Conservation (phyloP, 192 early-diverging fungal genomes). For the Coemansia sp. region DNA sequence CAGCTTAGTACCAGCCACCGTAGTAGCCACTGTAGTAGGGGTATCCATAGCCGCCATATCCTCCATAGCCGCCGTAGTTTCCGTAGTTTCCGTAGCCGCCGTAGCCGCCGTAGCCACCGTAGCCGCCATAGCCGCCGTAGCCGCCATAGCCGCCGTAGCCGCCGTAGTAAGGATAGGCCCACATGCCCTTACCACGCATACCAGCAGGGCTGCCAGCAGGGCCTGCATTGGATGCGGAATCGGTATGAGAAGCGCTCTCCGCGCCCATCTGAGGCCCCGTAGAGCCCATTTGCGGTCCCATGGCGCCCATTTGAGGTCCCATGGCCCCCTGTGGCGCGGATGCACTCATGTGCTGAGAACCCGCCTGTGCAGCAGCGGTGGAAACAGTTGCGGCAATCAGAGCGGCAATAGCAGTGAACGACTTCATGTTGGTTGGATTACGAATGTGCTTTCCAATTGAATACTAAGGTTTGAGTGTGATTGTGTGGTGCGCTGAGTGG, state of each 20-base stretch:
- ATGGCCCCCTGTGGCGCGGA: conserved; percentile 28
- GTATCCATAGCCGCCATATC: conserved; percentile 26
- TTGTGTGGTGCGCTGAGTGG: neutral
- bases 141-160: conserved; percentile 29
- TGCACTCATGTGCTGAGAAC: conserved; percentile 24
- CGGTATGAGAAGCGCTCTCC: conserved; percentile 24
- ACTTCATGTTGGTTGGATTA: conserved; percentile 26
- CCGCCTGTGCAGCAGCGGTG: conserved; percentile 39
- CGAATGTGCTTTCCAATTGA: neutral
- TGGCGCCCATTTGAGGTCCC: conserved; percentile 25
- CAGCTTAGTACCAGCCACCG: conserved; percentile 18
- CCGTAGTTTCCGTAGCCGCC: conserved; percentile 21
- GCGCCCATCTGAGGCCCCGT: conserved; percentile 14
- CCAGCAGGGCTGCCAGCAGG: conserved; percentile 52
- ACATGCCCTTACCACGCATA: conserved; percentile 50
- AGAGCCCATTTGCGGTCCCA: conserved; percentile 12
- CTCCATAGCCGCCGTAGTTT: conserved; percentile 19
- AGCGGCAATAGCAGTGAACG: conserved; percentile 26
- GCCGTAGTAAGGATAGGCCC: conserved; percentile 51
- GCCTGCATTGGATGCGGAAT: conserved; percentile 28
- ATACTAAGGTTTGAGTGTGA: neutral
- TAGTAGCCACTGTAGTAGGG: conserved; percentile 27
- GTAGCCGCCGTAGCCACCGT: conserved; percentile 31
- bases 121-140: conserved; percentile 31
- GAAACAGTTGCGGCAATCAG: conserved; percentile 27